Base-by-base conservation (phyloP, 2,329 filamentous ascomycete species). In the Aspergillus ruber region DNA sequence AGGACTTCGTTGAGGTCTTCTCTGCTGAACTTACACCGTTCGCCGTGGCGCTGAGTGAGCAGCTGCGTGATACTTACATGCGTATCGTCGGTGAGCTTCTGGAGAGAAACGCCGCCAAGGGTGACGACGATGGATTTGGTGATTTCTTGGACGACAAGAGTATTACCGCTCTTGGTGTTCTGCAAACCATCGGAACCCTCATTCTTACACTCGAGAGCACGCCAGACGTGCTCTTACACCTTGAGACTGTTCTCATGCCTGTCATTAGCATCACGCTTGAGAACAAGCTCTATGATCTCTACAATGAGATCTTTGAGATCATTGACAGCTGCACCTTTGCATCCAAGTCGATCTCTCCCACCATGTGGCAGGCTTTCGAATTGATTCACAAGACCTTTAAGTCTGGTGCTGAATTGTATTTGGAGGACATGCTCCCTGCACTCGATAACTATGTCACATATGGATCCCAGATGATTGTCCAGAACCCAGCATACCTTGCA, bases 251-350 rank as follows among this genome's bases (percentile, higher is more conserved):
- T 46, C 77, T 98, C 53, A 96, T 97, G 88, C 93, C 93, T 2
- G 90, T 98, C 38, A 95, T 98, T 61, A 88, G 86, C 54, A 88
- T 97, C 44, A 98, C 93, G 0, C 78, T 98, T 18, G 90, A 97
- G 72, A 96, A 98, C 75, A 97, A 96, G 72, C 83, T 98, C 32
- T 97, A 95, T 64, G 88, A 98, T 69, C 75, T 98, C 18, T 98
- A 96, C 70, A 98, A 97, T 66, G 93, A 98, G 67, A 83, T 97
- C 4, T 98, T 98, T 58, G 93, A 98, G 72, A 98, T 98, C 60
- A 95, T 98, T 59, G 93, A 98, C 68, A 96, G 90, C 77, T 98
- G 93, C 77, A 98, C 93, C 6, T 98, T 97, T 67, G 89, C 93
- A 9, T 91, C 93, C 52, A 98, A 97, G 77, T 81, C 82, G 49